These are phyloP conservation scores for Podaxis mareebaensis DNA, from an alignment of 768 basidiomycete genomes.

Conservation along the genomic window DNA sequence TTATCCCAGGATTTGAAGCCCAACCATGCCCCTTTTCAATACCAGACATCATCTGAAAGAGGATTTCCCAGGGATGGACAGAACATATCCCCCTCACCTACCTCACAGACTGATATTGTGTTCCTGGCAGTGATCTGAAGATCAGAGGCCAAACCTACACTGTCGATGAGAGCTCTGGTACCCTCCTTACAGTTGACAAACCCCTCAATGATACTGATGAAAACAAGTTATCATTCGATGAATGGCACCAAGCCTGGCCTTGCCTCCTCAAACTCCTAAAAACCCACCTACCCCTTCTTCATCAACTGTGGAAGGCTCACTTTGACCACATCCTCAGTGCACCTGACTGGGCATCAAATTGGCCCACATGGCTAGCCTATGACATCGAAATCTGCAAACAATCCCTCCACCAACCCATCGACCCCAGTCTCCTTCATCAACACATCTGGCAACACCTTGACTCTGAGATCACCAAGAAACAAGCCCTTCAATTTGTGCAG, in stretches of 20 bases:
- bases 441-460: background rate
- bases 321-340: background rate
- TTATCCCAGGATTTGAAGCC: background rate
- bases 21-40: background rate
- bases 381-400: background rate
- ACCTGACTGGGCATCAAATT: background rate
- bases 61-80: background rate
- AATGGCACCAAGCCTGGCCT: background rate
- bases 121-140: background rate
- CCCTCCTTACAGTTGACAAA: background rate
- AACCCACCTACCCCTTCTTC: background rate
- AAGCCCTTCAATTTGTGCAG: background rate
- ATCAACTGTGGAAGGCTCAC: background rate
- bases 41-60: background rate
- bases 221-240: background rate
- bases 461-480: background rate
- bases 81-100: background rate
- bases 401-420: background rate
- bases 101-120: background rate
- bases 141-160: background rate
- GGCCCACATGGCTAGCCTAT: background rate
- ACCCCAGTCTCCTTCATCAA: background rate
- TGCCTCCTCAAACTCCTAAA: background rate
- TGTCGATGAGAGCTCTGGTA: background rate
- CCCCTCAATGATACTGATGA: background rate